Conservation (phyloP, 2,329 filamentous ascomycete genomes). For the Byssochlamys sp. region DNA sequence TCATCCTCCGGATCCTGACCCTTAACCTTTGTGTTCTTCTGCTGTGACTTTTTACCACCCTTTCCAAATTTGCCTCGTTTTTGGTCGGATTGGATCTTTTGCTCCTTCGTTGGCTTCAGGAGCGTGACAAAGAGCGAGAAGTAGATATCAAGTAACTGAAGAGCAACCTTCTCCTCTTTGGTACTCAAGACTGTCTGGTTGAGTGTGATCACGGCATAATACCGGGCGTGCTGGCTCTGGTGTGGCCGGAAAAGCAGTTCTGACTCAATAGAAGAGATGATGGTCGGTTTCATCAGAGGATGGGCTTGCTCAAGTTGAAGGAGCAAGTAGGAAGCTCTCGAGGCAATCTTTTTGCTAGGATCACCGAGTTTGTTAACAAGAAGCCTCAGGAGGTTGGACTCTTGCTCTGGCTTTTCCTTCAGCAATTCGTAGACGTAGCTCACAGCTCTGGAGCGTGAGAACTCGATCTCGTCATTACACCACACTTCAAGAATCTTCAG, state of each 20-base stretch:
- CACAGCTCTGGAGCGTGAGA: conserved; percentile 74
- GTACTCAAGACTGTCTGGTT: conserved; percentile 89
- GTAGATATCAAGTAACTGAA: conserved; percentile 77
- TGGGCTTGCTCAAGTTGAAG: conserved; percentile 81
- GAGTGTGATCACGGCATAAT: conserved; percentile 90
- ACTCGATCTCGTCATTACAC: conserved; percentile 92
- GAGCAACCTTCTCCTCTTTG: conserved; percentile 72
- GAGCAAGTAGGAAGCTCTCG: conserved; percentile 83
- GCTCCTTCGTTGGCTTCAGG: conserved; percentile 52
- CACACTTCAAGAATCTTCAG: conserved; percentile 83
- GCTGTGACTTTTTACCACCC: conserved; percentile 41
- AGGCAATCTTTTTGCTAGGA: conserved; percentile 88
- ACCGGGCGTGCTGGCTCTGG: conserved; percentile 79
- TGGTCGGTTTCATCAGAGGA: conserved; percentile 83
- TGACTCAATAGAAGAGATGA: conserved; percentile 74
- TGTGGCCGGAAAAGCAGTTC: conserved; percentile 80
- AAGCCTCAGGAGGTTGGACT: conserved; percentile 81
- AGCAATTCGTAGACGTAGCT: conserved; percentile 86
- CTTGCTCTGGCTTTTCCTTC: conserved; percentile 93
- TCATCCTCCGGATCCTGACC: conserved; percentile 50
- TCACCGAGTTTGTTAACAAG: conserved; percentile 96
- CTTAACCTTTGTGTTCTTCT: conserved; percentile 32
- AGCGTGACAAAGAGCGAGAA: conserved; percentile 79
- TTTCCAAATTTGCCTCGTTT: conserved; percentile 30
- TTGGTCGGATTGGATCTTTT: conserved; percentile 27